Conservation (phyloP, 176 grass and related monocot genomes). For the Oryza glaberrima region DNA sequence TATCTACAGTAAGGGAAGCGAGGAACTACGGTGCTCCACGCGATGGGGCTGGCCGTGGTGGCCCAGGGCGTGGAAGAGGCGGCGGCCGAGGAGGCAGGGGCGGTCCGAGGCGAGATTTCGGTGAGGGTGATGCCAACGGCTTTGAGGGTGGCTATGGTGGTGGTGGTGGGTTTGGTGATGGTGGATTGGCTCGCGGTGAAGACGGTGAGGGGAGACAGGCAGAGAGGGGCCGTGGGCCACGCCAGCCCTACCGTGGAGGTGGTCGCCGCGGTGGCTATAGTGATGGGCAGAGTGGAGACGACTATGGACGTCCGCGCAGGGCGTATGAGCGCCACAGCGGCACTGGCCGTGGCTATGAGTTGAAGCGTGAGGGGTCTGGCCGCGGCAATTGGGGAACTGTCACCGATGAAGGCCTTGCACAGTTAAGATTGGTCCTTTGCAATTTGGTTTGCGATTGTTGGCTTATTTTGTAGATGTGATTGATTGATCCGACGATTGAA, state of each 20-base stretch:
- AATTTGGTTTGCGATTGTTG: background rate
- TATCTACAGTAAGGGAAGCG: slow-evolving; percentile 52
- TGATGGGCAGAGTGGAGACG: slow-evolving; percentile 53
- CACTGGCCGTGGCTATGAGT: slow-evolving; percentile 67
- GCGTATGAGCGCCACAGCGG: slow-evolving; percentile 79
- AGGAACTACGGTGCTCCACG: slow-evolving; percentile 52
- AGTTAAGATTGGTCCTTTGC: slow-evolving; percentile 47
- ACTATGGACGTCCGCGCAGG: slow-evolving; percentile 48
- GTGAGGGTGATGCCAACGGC: slow-evolving; percentile 45
- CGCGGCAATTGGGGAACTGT: slow-evolving; percentile 81
- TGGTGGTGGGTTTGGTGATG: slow-evolving; percentile 40
- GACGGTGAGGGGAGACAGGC: slow-evolving; percentile 43
- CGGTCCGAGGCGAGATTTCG: slow-evolving; percentile 40
- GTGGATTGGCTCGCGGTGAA: slow-evolving; percentile 30
- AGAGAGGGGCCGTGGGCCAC: slow-evolving; percentile 45
- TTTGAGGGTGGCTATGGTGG: slow-evolving; percentile 43
- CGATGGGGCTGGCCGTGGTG: slow-evolving; percentile 50
- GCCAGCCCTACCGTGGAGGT: slow-evolving; percentile 61
- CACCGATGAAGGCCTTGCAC: slow-evolving; percentile 55
- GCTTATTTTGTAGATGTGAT: background rate
- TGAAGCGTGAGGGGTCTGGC: slow-evolving; percentile 81
- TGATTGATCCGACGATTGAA: background rate
- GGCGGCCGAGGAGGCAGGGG: slow-evolving; percentile 51
- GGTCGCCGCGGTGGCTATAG: slow-evolving; percentile 52
- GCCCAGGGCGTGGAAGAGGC: slow-evolving; percentile 58